Percentiles rank a stretch among this genome's conserved stretches.
Conservation (phyloP, 805 yeast species). For the Candida ficus region DNA sequence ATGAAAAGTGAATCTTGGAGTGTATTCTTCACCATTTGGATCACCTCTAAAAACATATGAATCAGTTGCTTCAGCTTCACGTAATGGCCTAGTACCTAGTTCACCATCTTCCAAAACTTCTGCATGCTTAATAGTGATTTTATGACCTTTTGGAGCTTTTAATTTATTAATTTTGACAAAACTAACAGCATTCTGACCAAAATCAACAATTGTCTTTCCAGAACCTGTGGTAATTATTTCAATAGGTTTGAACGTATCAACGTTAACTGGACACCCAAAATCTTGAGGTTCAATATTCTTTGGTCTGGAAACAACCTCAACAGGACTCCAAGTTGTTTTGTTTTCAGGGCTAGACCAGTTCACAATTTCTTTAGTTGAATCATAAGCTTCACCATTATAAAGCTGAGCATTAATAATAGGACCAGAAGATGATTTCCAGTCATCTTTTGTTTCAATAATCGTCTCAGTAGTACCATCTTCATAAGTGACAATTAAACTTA, state of each 20-base stretch:
- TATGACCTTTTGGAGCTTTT: slow-evolving; percentile 11
- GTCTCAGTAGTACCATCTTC: slow-evolving; percentile 11
- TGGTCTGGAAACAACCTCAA: slow-evolving; percentile 7
- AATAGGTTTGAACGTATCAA: slow-evolving; percentile 7
- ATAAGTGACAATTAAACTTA: slow-evolving; percentile 8
- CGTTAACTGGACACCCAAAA: slow-evolving; percentile 11
- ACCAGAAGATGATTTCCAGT: slow-evolving; percentile 12
- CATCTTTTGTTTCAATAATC: slow-evolving; percentile 10
- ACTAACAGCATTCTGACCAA: slow-evolving; percentile 18
- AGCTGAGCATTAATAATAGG: slow-evolving; percentile 14
- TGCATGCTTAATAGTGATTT: slow-evolving; percentile 11
- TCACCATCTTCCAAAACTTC: slow-evolving; percentile 16
- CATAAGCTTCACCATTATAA: slow-evolving; percentile 15
- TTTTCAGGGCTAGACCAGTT: slow-evolving; percentile 10
- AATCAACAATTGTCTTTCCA: slow-evolving; percentile 11
- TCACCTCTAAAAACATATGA: slow-evolving; percentile 13
- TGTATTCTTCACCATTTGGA: slow-evolving; percentile 10
- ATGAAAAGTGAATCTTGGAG: slow-evolving; percentile 16
- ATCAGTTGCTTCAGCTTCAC: slow-evolving; percentile 12
- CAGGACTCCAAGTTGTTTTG: slow-evolving; percentile 6
- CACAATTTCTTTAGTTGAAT: slow-evolving; percentile 11
- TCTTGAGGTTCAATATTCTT: slow-evolving; percentile 11
- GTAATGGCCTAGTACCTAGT: slow-evolving; percentile 12
- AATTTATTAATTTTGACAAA: slow-evolving; percentile 11
- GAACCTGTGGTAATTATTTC: slow-evolving; percentile 10